phyloP scores from a whole-genome alignment of 352 stramenopile genomes.

The Phytophthora cajani region DNA sequence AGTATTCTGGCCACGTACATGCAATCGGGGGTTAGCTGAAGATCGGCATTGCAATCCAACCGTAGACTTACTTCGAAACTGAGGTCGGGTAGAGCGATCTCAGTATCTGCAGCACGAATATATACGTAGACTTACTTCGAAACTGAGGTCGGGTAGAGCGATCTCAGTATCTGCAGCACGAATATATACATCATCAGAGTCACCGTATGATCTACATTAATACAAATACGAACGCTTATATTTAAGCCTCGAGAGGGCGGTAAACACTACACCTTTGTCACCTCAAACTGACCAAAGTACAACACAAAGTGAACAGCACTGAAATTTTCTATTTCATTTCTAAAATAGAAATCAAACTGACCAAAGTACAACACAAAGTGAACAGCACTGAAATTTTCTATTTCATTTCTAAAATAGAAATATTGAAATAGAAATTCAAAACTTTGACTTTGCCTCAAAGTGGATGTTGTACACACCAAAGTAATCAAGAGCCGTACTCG shows the following conservation, averaged over 20 bases:
- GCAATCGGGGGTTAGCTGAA: background rate
- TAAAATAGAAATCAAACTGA: too few species aligned
- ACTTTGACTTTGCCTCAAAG: too few species aligned
- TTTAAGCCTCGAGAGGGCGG: background rate
- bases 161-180: background rate
- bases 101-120: conserved; percentile 1
- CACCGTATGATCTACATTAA: background rate
- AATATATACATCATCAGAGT: background rate
- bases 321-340: too few species aligned
- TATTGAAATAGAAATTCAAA: too few species aligned
- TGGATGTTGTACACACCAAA: too few species aligned
- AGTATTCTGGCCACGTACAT: background rate
- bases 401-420: too few species aligned
- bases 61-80: background rate
- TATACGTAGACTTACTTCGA: background rate
- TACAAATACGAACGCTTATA: background rate
- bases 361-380: too few species aligned
- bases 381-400: too few species aligned
- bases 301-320: too few species aligned
- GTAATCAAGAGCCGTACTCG: too few species aligned
- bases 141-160: background rate
- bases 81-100: background rate
- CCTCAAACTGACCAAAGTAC: too few species aligned
- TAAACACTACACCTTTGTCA: too few species aligned
- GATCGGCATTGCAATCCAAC: background rate